Evolutionary conservation across 768 basidiomycete genomes (phyloP), one percentile per base, ranked within the genome.

Genomic region (Hygrophoropsis aurantiaca): DNA sequence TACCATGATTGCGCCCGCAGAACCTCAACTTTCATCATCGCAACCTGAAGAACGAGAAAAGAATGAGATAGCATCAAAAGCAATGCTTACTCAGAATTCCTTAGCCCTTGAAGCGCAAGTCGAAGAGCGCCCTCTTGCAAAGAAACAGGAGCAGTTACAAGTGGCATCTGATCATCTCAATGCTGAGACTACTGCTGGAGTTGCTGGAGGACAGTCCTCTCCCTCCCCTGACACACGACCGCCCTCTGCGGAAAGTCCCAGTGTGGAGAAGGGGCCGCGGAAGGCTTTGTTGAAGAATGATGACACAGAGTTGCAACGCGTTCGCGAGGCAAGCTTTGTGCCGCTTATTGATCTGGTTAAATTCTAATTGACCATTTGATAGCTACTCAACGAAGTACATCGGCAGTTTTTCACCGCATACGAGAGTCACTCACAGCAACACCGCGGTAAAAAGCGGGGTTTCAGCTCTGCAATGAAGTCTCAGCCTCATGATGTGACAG

Each of bases 321-420:
- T 99, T n/a, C 76, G 79, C 49, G 78, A 75, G 68, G 94, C 93
- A 57, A 44, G 79, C 54, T 27, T 13, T 30, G 13, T 30, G 32
- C 16, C 37, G 30, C 15, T 37, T 52, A n/a, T n/a, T 26, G 33
- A 25, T 16, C 42, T 4, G 13, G 11, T 7, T 34, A 4, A 45
- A 38, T 40, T 38, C 42, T 6, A 6, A 15, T 32, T 51, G 20
- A 48, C 39, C 25, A 25, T 42, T 20, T 34, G 24, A 5, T 57
- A 97, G 93, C 75, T 98, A n/a, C 70, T 97, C 36, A 76, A 81
- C 32, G 80, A 86, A 47, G 82, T 97, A 1, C 94, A 97, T 57
- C 66, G 68, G 30, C 79, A 75, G 33, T 98, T 90, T 65, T 97
- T 86, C 57, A 66, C 70, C 23, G 75, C 81, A 6, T 86, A 87